These are phyloP conservation scores for Gastroboletus turbinatus DNA, from an alignment of 1,284 basidiomycete species.

Conservation along the genomic window DNA sequence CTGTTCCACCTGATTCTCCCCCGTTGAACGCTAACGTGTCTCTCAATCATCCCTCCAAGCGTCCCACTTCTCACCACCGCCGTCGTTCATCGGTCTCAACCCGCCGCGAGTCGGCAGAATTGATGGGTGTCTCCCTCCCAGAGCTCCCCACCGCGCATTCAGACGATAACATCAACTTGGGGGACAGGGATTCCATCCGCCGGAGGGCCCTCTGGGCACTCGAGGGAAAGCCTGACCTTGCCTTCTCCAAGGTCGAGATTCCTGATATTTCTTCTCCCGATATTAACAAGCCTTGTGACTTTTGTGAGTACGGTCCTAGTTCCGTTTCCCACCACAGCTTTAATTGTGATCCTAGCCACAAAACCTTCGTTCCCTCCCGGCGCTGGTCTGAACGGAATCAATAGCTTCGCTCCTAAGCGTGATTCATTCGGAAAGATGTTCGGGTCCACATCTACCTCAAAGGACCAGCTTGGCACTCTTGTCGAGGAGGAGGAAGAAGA, in stretches of 20 bases:
- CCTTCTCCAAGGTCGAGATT: constrained; percentile 74
- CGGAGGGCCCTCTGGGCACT: constrained; percentile 76
- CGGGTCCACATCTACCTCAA: constrained; percentile 55
- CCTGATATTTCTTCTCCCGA: constrained; percentile 66
- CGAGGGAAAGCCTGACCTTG: constrained; percentile 69
- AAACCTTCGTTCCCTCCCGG: constrained; percentile 56
- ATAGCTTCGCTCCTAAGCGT: constrained; percentile 55
- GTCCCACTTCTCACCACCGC: constrained; percentile 69
- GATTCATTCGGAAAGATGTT: constrained; percentile 75
- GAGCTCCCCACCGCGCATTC: constrained; percentile 54
- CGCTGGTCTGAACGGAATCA: constrained; percentile 41
- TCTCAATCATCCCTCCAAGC: constrained; percentile 46
- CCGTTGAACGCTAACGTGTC: constrained; percentile 30
- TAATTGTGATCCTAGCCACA: constrained; percentile 32
- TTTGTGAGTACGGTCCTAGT: constrained; percentile 45
- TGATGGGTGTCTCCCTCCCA: constrained; percentile 76
- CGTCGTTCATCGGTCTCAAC: constrained; percentile 84
- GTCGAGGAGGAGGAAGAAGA: constrained; percentile 83
- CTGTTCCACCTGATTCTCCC: constrained; percentile 35
- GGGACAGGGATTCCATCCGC: constrained; percentile 74
- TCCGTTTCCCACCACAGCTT: constrained; percentile 1
- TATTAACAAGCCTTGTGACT: constrained; percentile 55
- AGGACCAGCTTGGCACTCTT: constrained; percentile 73
- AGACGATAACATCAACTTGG: constrained; percentile 65
- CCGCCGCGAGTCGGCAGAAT: constrained; percentile 75